Evolutionary conservation across 352 stramenopile species (phyloP), one percentile per base, ranked within the genome.

Genomic region (Phytopythium litorale): DNA sequence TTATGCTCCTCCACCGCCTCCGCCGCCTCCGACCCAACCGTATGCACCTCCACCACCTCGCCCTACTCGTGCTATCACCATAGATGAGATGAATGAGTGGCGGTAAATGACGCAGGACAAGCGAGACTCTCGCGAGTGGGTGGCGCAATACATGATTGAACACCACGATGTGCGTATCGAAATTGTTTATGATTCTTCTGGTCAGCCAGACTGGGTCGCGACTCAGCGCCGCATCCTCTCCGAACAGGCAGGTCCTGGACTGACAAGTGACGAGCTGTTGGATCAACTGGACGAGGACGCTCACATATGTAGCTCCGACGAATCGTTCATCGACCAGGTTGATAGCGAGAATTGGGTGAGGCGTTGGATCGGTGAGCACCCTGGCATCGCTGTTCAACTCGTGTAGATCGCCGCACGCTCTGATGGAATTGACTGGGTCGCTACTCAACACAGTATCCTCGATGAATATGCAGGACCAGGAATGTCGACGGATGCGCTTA

Each of bases 1-100:
- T n/a, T n/a, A n/a, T 52, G 62, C 63, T 59, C 50, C 60, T 56
- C 23, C 19, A 32, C 19, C 45, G 28, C 45, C 45, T 30, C 45
- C 45, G 28, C 45, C 45, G 25, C 45, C 45, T n/a, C n/a, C n/a
- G n/a, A n/a, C n/a, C n/a, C n/a, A n/a, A n/a, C n/a, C n/a, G n/a
- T n/a, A n/a, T 28, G 19, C 45, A 52, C 45, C 45, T 28, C 45
- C 45, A 52, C 45, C 19, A 52, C 45, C 19, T 52, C 19, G 16
- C 12, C 45, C 45, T n/a, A n/a, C n/a, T n/a, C n/a, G n/a, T 32
- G 23, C 45, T 11, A n/a, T 52, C 45, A 15, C 45, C 25, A 32
- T 32, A 32, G 45, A 52, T 25, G 19, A 52, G 45, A 25, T 25
- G 21, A n/a, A 52, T n/a, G 45, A 52, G n/a, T 25, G 21, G 25